Conservation (phyloP, 129 eudicot species). For the Helichrysum umbraculigerum region DNA sequence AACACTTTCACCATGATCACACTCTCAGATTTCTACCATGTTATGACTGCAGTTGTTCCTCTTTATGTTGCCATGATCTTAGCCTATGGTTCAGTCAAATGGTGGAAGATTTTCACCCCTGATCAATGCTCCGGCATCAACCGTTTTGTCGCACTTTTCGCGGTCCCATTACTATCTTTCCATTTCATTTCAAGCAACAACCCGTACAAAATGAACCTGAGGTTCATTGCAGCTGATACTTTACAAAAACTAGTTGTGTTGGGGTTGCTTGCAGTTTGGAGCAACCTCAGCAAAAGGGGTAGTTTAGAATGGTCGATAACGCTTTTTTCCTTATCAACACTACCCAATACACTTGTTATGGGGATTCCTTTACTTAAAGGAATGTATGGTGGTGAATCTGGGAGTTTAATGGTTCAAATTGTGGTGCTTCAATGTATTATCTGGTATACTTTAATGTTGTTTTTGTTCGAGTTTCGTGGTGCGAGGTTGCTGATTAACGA, state of each 20-base stretch:
- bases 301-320: slow-evolving; percentile 78
- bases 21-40: slow-evolving; percentile 73
- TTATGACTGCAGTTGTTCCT: slow-evolving; percentile 83
- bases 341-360: slow-evolving; percentile 81
- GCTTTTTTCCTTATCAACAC: slow-evolving; percentile 66
- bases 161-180: slow-evolving; percentile 78
- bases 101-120: slow-evolving; percentile 89
- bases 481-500: slow-evolving; percentile 70
- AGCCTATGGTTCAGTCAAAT: slow-evolving; percentile 85
- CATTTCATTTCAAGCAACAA: slow-evolving; percentile 75
- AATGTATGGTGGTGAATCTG: slow-evolving; percentile 78
- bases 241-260: slow-evolving; percentile 71
- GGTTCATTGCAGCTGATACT: slow-evolving; percentile 84
- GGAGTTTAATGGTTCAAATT: slow-evolving; percentile 74
- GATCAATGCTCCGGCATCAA: slow-evolving; percentile 90
- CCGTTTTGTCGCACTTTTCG: slow-evolving; percentile 82
- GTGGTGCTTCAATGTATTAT: slow-evolving; percentile 81
- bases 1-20: slow-evolving; percentile 45
- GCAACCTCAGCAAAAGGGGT: slow-evolving; percentile 51
- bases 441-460: slow-evolving; percentile 85
- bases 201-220: slow-evolving; percentile 69
- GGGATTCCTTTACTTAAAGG: slow-evolving; percentile 80
- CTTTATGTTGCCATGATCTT: slow-evolving; percentile 83
- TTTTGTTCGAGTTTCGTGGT: slow-evolving; percentile 77
- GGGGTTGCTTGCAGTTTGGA: slow-evolving; percentile 52